These are phyloP conservation scores for Verticillium klebahnii DNA, from an alignment of 2,329 filamentous ascomycete species.

Conservation along the genomic window DNA sequence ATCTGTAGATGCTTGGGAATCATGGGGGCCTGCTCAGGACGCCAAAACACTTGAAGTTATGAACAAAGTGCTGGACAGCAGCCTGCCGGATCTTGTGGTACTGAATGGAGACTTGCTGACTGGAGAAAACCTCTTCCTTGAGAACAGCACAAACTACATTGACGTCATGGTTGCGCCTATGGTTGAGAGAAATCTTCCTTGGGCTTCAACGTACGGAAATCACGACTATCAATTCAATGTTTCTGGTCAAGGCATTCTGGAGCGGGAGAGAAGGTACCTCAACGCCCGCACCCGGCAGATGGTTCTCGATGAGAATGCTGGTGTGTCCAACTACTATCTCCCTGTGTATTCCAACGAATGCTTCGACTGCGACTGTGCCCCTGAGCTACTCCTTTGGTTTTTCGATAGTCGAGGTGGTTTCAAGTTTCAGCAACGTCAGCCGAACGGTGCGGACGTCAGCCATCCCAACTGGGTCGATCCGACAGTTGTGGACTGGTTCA, in stretches of 20 bases:
- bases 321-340: slow-evolving; percentile 42
- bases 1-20: slow-evolving; percentile 19
- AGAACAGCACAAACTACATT: slow-evolving; percentile 42
- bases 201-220: slow-evolving; percentile 58
- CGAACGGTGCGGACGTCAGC: slow-evolving; percentile 14
- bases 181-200: slow-evolving; percentile 37
- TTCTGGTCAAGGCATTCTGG: slow-evolving; percentile 35
- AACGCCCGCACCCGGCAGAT: slow-evolving; percentile 34
- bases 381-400: slow-evolving; percentile 59
- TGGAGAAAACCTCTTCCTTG: slow-evolving; percentile 40
- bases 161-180: slow-evolving; percentile 45
- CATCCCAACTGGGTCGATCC: slow-evolving; percentile 38
- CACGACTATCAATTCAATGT: slow-evolving; percentile 56
- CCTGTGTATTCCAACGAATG: slow-evolving; percentile 35
- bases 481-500: slow-evolving; percentile 40
- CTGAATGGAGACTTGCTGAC: slow-evolving; percentile 55
- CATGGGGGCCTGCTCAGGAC: slow-evolving; percentile 33
- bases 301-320: slow-evolving; percentile 27
- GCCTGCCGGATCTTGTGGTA: slow-evolving; percentile 37
- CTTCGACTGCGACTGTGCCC: slow-evolving; percentile 22
- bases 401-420: slow-evolving; percentile 62
- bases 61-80: slow-evolving; percentile 23
- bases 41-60: slow-evolving; percentile 28
- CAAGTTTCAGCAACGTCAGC: slow-evolving; percentile 34
- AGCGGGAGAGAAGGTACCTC: slow-evolving; percentile 29